These are phyloP conservation scores for Neopestalotiopsis clavispora DNA, from an alignment of 2,329 filamentous ascomycete genomes.

Conservation along the genomic window DNA sequence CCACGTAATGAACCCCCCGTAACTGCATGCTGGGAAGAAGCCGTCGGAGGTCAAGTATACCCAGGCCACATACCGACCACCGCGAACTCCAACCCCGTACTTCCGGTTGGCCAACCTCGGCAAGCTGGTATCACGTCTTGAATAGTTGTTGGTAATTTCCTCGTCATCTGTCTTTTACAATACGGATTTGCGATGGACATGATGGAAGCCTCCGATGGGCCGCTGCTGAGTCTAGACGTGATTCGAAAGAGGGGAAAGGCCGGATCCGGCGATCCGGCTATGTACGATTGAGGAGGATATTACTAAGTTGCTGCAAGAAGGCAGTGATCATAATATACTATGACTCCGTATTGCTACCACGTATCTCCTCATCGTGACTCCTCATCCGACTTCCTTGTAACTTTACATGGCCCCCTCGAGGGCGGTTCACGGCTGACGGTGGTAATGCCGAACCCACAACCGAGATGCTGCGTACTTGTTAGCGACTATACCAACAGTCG, in stretches of 20 bases:
- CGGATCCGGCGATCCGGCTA: conserved; percentile 10
- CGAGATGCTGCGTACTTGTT: background rate
- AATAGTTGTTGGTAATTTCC: conserved; percentile 3
- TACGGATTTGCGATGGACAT: background rate
- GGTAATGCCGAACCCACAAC: background rate
- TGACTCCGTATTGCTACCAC: background rate
- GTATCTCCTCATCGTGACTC: background rate
- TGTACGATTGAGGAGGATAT: conserved; percentile 2
- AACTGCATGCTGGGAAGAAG: background rate
- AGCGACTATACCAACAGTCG: background rate
- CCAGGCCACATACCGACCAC: background rate
- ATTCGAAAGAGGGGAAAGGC: conserved; percentile 13
- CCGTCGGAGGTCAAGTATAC: background rate
- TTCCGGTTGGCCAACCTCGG: background rate
- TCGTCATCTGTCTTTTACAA: background rate
- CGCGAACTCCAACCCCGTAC: background rate
- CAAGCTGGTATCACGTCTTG: background rate
- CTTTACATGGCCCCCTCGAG: background rate
- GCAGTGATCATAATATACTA: background rate
- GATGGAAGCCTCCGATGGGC: background rate
- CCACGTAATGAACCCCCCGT: background rate
- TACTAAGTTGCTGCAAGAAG: background rate
- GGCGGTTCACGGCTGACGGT: background rate
- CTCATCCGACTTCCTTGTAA: background rate
- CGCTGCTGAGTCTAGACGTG: background rate